A percentile compares a stretch with the other conserved stretches of the same genome.
phyloP scores from a whole-genome alignment of 495 filamentous ascomycete genomes.

The Saxispiralis lemnorum region DNA sequence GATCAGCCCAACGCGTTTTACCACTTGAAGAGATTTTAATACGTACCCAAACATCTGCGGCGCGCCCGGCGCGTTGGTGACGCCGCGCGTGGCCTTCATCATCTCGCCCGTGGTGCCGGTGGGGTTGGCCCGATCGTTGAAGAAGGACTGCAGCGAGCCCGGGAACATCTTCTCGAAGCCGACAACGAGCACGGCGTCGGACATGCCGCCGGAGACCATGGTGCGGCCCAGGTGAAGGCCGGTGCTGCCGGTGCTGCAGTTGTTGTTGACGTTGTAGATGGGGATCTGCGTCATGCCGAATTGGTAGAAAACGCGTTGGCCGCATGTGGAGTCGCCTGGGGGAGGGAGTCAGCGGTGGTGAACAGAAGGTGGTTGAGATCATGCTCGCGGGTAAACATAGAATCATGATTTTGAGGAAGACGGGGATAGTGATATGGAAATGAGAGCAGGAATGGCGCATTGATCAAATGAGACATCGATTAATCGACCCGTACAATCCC shows the following conservation, averaged over 20 bases:
- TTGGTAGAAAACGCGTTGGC: slow-evolving; percentile 96
- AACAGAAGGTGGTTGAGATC: too few species aligned
- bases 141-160: slow-evolving; percentile 64
- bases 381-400: too few species aligned
- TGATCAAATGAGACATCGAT: too few species aligned
- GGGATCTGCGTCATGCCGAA: slow-evolving; percentile 74
- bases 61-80: slow-evolving; percentile 62
- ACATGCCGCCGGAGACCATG: slow-evolving; percentile 59
- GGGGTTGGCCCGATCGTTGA: slow-evolving; percentile 63
- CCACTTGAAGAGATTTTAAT: too few species aligned
- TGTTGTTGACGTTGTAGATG: slow-evolving; percentile 73
- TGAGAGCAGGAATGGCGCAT: too few species aligned
- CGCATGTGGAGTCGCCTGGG: slow-evolving; percentile 59
- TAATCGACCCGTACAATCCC: too few species aligned
- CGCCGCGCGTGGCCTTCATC: slow-evolving; percentile 65
- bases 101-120: slow-evolving; percentile 51
- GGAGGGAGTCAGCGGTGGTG: slow-evolving; percentile 17
- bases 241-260: slow-evolving; percentile 55
- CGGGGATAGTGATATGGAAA: too few species aligned
- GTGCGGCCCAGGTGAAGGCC: slow-evolving; percentile 71
- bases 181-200: slow-evolving; percentile 74
- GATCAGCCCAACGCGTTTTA: too few species aligned
- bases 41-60: slow-evolving; percentile 93
- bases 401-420: too few species aligned
- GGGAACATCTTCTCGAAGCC: slow-evolving; percentile 98